Percentiles rank a stretch among this genome's conserved stretches.
Evolutionary conservation across 148 eudicot genomes (phyloP).

Genomic region (Camellia lanceoleosa): DNA sequence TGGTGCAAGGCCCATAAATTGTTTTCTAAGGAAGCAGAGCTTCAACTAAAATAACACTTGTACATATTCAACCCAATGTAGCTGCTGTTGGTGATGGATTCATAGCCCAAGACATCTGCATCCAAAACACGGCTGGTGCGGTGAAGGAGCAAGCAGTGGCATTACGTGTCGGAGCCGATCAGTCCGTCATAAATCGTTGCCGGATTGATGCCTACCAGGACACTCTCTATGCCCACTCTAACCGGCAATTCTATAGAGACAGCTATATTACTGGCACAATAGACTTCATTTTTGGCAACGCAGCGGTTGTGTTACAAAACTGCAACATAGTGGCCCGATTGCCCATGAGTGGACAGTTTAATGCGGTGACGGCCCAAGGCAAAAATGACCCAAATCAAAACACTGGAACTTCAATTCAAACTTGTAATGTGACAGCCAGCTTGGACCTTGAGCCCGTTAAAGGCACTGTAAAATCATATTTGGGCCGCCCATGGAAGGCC

Average conservation of each 20-base stretch:
- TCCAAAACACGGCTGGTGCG: background rate
- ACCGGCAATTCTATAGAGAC: background rate
- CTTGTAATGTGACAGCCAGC: background rate
- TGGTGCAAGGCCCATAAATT: no score
- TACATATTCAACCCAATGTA: background rate
- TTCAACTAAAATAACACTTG: no score
- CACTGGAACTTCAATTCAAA: background rate
- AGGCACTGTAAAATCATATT: background rate
- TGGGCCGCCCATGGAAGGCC: constrained; percentile 11
- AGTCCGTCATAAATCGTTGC: background rate
- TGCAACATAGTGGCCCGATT: background rate
- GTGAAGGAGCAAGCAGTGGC: background rate
- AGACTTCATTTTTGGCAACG: constrained; percentile 8
- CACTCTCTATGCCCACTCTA: background rate
- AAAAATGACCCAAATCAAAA: background rate
- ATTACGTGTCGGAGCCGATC: background rate
- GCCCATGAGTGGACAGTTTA: background rate
- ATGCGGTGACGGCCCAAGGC: background rate
- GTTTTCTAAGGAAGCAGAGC: no score
- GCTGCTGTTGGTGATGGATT: background rate
- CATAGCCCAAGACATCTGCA: background rate
- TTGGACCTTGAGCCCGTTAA: background rate
- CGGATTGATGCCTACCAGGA: constrained; percentile 10
- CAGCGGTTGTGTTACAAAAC: background rate
- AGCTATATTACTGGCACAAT: background rate